phyloP scores from a whole-genome alignment of 257 asterid genomes.

The Nicotiana tomentosiformis region DNA sequence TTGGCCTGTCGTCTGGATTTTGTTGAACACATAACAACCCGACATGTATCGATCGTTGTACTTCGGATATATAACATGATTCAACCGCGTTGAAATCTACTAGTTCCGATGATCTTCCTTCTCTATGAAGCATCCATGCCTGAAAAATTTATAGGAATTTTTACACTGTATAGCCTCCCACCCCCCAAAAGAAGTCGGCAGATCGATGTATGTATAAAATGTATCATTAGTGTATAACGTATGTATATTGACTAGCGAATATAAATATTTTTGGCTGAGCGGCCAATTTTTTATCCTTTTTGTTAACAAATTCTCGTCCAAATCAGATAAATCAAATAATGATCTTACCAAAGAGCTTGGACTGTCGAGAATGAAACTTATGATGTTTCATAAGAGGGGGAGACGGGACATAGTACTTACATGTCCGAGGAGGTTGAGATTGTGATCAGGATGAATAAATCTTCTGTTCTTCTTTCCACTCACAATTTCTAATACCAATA shows the following conservation, averaged over 20 bases:
- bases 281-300: too few relatives aligned
- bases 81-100: neutral
- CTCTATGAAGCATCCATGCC: slow-evolving; percentile 26
- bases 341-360: too few relatives aligned
- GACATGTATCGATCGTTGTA: slow-evolving; percentile 24
- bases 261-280: too few relatives aligned
- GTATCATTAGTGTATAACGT: too few relatives aligned
- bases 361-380: neutral
- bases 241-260: too few relatives aligned
- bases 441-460: slow-evolving; percentile 16
- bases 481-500: slow-evolving; percentile 22
- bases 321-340: neutral
- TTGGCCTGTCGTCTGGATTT: slow-evolving; percentile 27
- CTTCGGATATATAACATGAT: slow-evolving; percentile 7
- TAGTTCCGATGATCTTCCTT: slow-evolving; percentile 22
- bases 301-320: neutral
- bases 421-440: slow-evolving; percentile 32
- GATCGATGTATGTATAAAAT: too few relatives aligned
- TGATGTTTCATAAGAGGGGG: neutral
- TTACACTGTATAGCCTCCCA: too few relatives aligned
- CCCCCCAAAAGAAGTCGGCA: too few relatives aligned
- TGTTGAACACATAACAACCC: slow-evolving; percentile 28
- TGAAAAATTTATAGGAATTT: neutral
- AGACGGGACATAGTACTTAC: slow-evolving; percentile 10
- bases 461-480: slow-evolving; percentile 28